Base-by-base conservation (phyloP, 768 basidiomycete species). In the Leccinum longicurvipes region DNA sequence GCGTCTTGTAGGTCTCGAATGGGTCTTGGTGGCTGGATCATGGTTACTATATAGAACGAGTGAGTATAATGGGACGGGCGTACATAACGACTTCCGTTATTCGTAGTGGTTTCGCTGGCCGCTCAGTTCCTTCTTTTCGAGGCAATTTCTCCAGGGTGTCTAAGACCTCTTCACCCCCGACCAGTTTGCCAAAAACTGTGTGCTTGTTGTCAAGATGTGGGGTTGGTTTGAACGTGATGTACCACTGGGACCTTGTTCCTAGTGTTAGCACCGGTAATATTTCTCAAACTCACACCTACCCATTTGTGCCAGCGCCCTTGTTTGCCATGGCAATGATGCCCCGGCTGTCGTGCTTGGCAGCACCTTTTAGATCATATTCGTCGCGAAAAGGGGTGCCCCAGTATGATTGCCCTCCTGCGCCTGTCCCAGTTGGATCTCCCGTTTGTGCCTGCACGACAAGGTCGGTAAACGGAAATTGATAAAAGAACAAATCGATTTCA, bases 301-400 rank as follows among this genome's bases (percentile, higher is more conserved):
- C 87, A 66, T 99, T 99, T 8, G 95, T 93, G 50, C 86, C 84
- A 9, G 91, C 78, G 3, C 97, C 97, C 68, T 89, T 89, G 71
- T 98, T 98, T 3, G 97, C 97, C 97, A 98, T 98, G 3, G 92
- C 89, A 36, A 99, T 61, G 9, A 87, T 74, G 4, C 97, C 97
- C 15, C 96, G 80, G 44, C 81, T 77, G 58, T 94, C 92, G 62
- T 95, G 90, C 70, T 87, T 92, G 6, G 85, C 91, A 1, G 96
- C 94, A 48, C 87, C 88, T 68, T 92, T 93, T 57, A 91, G 64
- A 65, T 91, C 89, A 66, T 90, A 82, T 72, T 99, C 97, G 66
- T 99, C 97, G 54, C 95, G 84, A 74, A 99, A 99, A 10, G 93
- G 91, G 15, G 88, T 93, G 1, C 92, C 94, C 97, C 97, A 98